phyloP scores from a whole-genome alignment of 148 eudicot species.

The Rhododendron griersonianum region DNA sequence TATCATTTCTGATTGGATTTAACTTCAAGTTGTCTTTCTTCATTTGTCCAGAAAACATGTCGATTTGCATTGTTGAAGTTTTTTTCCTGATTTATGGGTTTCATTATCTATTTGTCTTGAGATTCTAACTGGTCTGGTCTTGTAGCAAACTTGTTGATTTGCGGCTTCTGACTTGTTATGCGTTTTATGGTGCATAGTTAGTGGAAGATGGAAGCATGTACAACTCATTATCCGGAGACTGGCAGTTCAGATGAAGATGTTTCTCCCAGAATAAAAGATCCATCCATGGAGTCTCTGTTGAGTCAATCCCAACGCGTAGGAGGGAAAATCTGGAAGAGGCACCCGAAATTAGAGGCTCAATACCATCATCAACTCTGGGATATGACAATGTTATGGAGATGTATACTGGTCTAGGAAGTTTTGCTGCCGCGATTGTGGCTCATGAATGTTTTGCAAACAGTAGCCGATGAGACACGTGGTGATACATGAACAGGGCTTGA shows the following conservation, averaged over 20 bases:
- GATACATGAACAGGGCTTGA: neutral
- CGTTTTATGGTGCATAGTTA: neutral
- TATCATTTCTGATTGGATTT: neutral
- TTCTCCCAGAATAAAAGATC: neutral
- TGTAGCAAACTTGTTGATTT: neutral
- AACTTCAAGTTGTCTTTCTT: neutral
- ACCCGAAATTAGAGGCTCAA: neutral
- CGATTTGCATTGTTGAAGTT: neutral
- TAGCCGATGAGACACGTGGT: neutral
- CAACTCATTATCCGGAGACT: neutral
- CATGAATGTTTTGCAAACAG: neutral
- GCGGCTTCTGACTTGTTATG: neutral
- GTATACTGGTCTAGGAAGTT: neutral
- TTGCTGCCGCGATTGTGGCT: neutral
- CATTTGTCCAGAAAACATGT: neutral
- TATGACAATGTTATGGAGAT: neutral
- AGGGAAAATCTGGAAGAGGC: neutral
- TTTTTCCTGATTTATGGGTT: neutral
- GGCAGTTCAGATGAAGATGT: neutral
- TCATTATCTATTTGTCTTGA: neutral
- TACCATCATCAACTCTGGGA: neutral
- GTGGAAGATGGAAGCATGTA: neutral
- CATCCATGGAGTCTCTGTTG: neutral
- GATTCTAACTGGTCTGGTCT: neutral
- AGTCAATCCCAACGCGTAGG: neutral